Evolutionary conservation across 1,284 basidiomycete species (phyloP).

Genomic region (Leccinum pachyderme): DNA sequence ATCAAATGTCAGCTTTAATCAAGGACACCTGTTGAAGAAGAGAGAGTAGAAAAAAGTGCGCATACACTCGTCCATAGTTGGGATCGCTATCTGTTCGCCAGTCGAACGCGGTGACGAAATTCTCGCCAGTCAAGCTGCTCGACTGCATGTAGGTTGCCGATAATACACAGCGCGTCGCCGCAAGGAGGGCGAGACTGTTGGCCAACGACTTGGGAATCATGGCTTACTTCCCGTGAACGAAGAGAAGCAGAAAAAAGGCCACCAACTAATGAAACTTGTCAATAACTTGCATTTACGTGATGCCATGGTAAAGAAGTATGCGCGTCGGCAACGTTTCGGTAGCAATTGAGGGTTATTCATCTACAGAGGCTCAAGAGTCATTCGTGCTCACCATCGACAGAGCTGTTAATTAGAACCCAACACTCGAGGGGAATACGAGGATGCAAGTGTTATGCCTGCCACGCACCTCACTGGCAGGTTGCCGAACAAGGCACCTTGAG

Average conservation of each 20-base stretch:
- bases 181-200: constrained; percentile 8
- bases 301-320: too few species aligned
- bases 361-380: too few species aligned
- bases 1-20: background rate
- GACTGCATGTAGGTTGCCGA: constrained; percentile 16
- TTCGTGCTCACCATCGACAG: background rate
- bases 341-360: background rate
- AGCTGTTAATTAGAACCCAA: background rate
- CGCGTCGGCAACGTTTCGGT: background rate
- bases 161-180: background rate
- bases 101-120: constrained; percentile 16
- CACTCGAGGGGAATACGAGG: too few species aligned
- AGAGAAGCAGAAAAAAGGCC: background rate
- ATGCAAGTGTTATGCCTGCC: too few species aligned
- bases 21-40: background rate
- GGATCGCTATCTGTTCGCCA: constrained; percentile 13
- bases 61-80: constrained; percentile 23
- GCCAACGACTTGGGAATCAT: constrained; percentile 4
- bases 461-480: too few species aligned
- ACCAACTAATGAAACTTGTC: background rate
- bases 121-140: constrained; percentile 14
- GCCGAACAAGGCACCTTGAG: too few species aligned
- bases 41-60: background rate
- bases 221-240: background rate
- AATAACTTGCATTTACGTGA: constrained; percentile 7